Evolutionary conservation across 331 rosid species (phyloP).

Genomic region (Pyracantha coccinea): DNA sequence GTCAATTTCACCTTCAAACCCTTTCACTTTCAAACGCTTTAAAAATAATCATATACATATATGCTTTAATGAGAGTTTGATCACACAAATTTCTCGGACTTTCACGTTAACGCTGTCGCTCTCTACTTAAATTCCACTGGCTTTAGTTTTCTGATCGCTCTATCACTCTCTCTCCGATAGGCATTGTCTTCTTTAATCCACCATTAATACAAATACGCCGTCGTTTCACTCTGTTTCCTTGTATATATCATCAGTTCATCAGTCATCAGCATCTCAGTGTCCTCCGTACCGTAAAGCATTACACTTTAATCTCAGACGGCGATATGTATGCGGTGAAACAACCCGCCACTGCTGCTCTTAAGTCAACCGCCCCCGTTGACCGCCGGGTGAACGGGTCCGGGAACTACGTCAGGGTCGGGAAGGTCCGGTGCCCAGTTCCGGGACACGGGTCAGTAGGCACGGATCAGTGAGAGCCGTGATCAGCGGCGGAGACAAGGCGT

Average conservation of each 20-base stretch:
- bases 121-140: neutral
- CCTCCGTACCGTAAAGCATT: neutral
- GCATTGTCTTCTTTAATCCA: too few species aligned
- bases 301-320: neutral
- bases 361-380: conserved; percentile 17
- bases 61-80: too few species aligned
- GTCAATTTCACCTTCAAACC: too few species aligned
- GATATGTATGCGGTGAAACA: conserved; percentile 31
- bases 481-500: conserved; percentile 43
- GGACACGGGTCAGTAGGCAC: conserved; percentile 13
- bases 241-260: neutral
- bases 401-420: neutral
- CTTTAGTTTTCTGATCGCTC: too few species aligned
- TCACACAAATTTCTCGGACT: too few species aligned
- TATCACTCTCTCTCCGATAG: too few species aligned
- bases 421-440: neutral
- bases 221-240: neutral
- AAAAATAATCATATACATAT: too few species aligned
- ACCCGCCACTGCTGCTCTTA: conserved; percentile 6
- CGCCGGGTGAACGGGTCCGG: conserved; percentile 3
- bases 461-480: conserved; percentile 36
- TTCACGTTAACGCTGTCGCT: too few species aligned
- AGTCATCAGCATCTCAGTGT: neutral
- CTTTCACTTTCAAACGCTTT: too few species aligned
- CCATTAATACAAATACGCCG: too few species aligned